Base-by-base conservation (phyloP, 2,329 filamentous ascomycete genomes). In the Epichloe sp. region DNA sequence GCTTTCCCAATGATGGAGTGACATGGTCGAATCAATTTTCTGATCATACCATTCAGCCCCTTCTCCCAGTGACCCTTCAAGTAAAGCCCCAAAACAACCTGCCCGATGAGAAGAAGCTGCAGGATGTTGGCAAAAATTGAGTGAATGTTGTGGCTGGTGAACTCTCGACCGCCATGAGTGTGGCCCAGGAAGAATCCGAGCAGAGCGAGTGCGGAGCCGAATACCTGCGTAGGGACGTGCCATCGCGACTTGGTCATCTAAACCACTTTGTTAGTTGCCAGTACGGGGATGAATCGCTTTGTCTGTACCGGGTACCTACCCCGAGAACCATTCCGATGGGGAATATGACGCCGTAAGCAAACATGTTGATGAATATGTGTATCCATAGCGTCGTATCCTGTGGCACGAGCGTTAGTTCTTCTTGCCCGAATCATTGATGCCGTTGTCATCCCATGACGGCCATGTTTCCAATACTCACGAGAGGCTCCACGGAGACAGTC, bases 271-370 rank as follows among this genome's bases (percentile, higher is more conserved):
- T 54, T 45, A 54, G 37, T 23, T 35, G 3, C 35, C 11, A 2
- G 35, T 19, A 31, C 31, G 31, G 31, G 10, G 10, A 31, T 31
- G 10, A 36, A 43, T 23, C 31, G 14, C 5, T n/a, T 14, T n/a
- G 34, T 21, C 35, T 26, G 42, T 4, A 15, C 17, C 3, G 11
- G 5, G 34, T n/a, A 71, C 84, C 61, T 79, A 93, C 87, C 53
- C 91, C 91, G 17, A 96, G 74, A 42, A 97, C 89, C 91, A 98
- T 97, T 60, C 93, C 93, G 15, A 88, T 76, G 11, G 93, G 93
- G 62, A 95, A 97, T 53, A 97, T 79, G 59, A 98, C 76, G 55
- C 93, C 93, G 74, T 94, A 97, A 52, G 89, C 82, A 53, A 93
- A 63, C 65, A 83, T 85, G 76, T 95, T 90, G 44, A 95, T 68